Evolutionary conservation across 164 flowering plant species (phyloP), one percentile per base, ranked within the genome.

Genomic region (Aristolochia californica): DNA sequence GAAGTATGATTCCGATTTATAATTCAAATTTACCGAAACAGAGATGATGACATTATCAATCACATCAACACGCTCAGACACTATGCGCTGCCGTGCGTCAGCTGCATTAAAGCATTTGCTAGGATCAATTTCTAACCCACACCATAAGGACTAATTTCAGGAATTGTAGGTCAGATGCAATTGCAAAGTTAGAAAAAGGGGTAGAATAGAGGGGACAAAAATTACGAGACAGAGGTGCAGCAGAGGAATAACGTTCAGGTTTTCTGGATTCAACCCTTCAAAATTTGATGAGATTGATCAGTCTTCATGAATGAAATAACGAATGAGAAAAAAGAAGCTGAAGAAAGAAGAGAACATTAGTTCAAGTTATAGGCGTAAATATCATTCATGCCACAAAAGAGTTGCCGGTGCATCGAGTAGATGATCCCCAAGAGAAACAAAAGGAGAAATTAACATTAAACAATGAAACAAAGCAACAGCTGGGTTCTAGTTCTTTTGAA

Each of bases 221-320:
- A 43, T 22, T 78, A 93, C 99, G 94, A 55, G 99, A 89, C 48
- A 93, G 70, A 62, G 96, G 97, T 49, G 99, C 97, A 55, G 99
- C 99, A 58, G 99, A 93, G 44, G 99, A 93, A 78, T 93, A 93
- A 20, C 99, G 91, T 66, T 93, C 99, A 28, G 99, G 96, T 67
- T 87, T 93, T 72, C 99, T 80, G 26, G 99, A 89, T 71, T 87
- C 96, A 78, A 80, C 95, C 99, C 99, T 93, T 76, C 69, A 82
- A 75, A 74, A 50, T 50, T 57, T 68, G 54, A 71, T 62, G 62
- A 70, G 74, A 34, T 14, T 22, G 45, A 44, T 26, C 13, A 9
- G 40, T 34, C 40, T 34, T 34, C 40, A 34, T 2, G 10, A 4
- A 16, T 11, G 5, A 57, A 34, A 43, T 16, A 44, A 44, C 12